Evolutionary conservation across 345 rosid genomes (phyloP).

Genomic region (Salix caprea): DNA sequence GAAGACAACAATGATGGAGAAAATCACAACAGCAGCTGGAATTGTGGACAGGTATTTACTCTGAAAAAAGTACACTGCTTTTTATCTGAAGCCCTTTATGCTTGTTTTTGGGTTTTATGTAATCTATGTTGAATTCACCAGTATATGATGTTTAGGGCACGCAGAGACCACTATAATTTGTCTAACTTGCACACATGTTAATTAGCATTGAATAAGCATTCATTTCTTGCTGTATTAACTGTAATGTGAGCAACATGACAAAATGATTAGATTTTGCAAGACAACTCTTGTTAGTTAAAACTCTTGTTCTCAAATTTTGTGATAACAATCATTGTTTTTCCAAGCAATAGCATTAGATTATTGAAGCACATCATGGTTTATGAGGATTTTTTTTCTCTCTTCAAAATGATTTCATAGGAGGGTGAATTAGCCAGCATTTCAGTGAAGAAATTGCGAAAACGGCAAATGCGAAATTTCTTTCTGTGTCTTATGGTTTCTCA

Average conservation of each 20-base stretch:
- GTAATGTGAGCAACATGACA: not conserved
- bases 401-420: slow-evolving; percentile 44
- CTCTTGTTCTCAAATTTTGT: not conserved
- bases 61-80: not conserved
- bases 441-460: slow-evolving; percentile 82
- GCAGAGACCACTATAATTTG: not conserved
- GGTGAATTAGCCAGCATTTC: slow-evolving; percentile 77
- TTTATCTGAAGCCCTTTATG: not conserved
- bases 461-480: slow-evolving; percentile 88
- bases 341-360: not conserved
- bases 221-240: not conserved
- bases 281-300: not conserved
- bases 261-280: not conserved
- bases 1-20: slow-evolving; percentile 97
- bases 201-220: not conserved
- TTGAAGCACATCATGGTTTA: not conserved
- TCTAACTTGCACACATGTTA: not conserved
- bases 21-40: slow-evolving; percentile 90
- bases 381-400: slow-evolving; percentile 11
- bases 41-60: slow-evolving; percentile 77
- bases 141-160: not conserved
- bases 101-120: not conserved
- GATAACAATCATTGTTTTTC: not conserved
- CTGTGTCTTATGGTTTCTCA: slow-evolving; percentile 95
- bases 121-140: not conserved